phyloP scores from a whole-genome alignment of 148 eudicot species.

The Diospyros kaki region DNA sequence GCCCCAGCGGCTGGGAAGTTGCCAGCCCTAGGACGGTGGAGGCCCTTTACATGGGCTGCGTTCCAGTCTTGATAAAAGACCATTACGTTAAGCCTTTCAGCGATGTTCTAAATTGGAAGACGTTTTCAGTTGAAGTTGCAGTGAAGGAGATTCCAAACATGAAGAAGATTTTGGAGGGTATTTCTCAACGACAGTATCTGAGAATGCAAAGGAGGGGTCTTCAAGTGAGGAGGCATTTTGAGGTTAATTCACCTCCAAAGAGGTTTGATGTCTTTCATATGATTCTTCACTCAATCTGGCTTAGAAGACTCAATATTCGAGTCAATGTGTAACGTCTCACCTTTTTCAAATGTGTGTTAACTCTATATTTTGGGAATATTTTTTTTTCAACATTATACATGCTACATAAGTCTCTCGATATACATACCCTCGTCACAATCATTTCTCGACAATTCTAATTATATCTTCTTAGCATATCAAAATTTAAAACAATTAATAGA shows the following conservation, averaged over 20 bases:
- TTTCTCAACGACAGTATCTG: constrained; percentile 31
- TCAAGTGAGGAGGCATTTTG: constrained; percentile 39
- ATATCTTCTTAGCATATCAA: no score
- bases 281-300: constrained; percentile 2
- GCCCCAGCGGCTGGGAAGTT: constrained; percentile 33
- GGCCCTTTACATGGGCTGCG: neutral
- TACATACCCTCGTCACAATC: no score
- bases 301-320: constrained; percentile 22
- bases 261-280: neutral
- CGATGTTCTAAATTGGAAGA: neutral
- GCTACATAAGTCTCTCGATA: no score
- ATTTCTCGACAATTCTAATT: no score
- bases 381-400: no score
- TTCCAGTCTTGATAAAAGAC: neutral
- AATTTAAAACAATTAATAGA: no score
- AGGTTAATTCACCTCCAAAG: constrained; percentile 36
- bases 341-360: no score
- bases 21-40: constrained; percentile 7
- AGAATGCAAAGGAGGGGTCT: constrained; percentile 38
- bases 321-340: no score
- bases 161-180: constrained; percentile 29
- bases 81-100: neutral
- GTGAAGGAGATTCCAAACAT: constrained; percentile 27
- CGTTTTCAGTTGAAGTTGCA: neutral
- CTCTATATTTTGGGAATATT: no score